Conservation (phyloP, 768 basidiomycete genomes). For the Boletus vinaceobasis region DNA sequence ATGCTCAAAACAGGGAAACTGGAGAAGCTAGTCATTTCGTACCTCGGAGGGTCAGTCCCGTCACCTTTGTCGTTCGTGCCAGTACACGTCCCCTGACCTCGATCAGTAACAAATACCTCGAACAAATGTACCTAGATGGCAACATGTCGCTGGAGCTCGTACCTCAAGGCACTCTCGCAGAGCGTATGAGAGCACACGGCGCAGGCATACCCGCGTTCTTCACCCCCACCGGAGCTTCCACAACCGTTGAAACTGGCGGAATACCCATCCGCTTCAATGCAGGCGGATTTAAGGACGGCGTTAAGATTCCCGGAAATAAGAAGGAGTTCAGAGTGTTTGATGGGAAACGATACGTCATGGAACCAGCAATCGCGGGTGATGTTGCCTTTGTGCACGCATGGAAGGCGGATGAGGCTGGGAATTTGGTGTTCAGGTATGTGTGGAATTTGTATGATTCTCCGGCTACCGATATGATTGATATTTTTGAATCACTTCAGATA, state of each 20-base stretch:
- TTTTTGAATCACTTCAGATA: conserved; percentile 45
- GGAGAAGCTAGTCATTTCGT: conserved; percentile 79
- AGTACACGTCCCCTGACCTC: neutral
- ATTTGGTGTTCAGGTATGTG: conserved; percentile 78
- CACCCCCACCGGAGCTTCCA: conserved; percentile 82
- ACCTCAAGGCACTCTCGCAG: conserved; percentile 88
- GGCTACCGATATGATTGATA: neutral
- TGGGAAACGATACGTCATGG: conserved; percentile 73
- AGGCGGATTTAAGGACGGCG: conserved; percentile 64
- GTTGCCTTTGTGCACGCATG: conserved; percentile 83
- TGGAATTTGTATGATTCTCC: neutral
- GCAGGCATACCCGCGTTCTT: conserved; percentile 87
- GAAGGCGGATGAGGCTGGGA: conserved; percentile 89
- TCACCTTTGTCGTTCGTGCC: neutral
- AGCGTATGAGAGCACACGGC: conserved; percentile 80
- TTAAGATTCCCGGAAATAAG: conserved; percentile 65
- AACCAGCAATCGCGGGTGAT: conserved; percentile 72
- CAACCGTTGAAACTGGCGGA: conserved; percentile 68
- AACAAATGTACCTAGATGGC: conserved; percentile 73
- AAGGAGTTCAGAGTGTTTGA: conserved; percentile 74
- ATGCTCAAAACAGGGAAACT: conserved; percentile 72
- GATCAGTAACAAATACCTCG: conserved; percentile 72
- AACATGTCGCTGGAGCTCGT: conserved; percentile 81
- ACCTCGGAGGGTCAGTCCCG: conserved; percentile 67
- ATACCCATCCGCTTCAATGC: conserved; percentile 76